Base-by-base conservation (phyloP, 495 filamentous ascomycete species). In the Hypoxylon rickii region DNA sequence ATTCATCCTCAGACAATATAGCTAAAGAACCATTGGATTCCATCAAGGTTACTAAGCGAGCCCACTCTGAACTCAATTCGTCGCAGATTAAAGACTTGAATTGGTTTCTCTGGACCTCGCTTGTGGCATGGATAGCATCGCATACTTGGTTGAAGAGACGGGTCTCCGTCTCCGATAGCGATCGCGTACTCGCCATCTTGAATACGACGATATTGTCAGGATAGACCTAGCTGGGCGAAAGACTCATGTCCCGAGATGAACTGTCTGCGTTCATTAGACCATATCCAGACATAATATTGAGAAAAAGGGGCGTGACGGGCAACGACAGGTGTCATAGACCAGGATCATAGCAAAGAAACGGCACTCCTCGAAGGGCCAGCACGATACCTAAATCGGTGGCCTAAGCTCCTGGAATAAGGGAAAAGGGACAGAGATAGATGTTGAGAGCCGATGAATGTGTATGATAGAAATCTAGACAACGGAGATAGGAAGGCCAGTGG, bases 111-210 rank as follows among this genome's bases (percentile, higher is more conserved):
- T 57, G 53, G n/a, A 11, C 33, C 13, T 58, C 53, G 11, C 19
- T 50, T 18, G 37, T 50, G 3, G 48, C 48, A 37, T 53, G 17
- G 24, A 52, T 12, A n/a, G 48, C 48, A 4, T 39, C 59, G 13
- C 53, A 63, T 5, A 63, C 42, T 49, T 57, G 52, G 11, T 49
- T 32, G 18, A 63, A 50, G 44, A 63, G 53, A 41, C 53, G 52
- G n/a, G 19, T 53, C 44, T 63, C 59, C 17, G 42, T 44, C 24
- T 63, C 52, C 3, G 59, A 57, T 2, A 57, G 19, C 7, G 32
- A 17, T 7, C 21, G 31, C 21, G 44, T 42, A 24, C 37, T 38
- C 21, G 48, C 46, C 59, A 63, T 63, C 24, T 36, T 41, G 33
- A 21, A 19, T 31, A 44, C 12, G 6, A 12, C 6, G 36, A 50